Base-by-base conservation (phyloP, 352 stramenopile genomes). In the Phytopythium sindhum region DNA sequence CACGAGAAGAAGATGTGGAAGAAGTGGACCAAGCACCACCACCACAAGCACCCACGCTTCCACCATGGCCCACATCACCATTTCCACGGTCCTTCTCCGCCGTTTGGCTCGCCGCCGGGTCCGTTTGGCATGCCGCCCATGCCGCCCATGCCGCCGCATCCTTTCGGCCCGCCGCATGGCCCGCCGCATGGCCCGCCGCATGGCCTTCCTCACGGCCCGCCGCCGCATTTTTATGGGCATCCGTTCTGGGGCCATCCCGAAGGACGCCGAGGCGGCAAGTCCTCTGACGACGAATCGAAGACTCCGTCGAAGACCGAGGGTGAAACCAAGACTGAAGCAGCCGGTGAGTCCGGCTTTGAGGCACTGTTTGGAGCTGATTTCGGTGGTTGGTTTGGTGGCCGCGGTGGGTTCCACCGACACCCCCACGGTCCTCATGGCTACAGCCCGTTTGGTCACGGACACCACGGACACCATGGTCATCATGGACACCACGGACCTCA, bases 1-100 rank as follows among this genome's bases (percentile, higher is more conserved):
- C 37, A 44, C 53, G 58, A 55, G 33, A 72, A 65, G 48, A 70
- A 68, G 65, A 68, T 69, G 53, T 66, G 54, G 29, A 57, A 66
- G 33, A 67, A 68, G 57, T 60, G 48, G 23, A 15, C 55, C 12
- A 50, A 61, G 35, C 39, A 51, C 39, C 55, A 61, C 24, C 24
- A 44, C 31, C 52, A 60, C 55, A 26, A 35, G 19, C 55, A 61
- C 26, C 55, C 35, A 4, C 55, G 52, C 23, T 59, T 59, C n/a
- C 53, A 59, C 53, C 53, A 47, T n/a, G 53, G 53, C 2, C 53
- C n/a, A 0, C 19, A 21, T 14, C 53, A 41, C 31, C 53, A 47
- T 12, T 59, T 59, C n/a, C 53, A 57, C 24, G 29, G 37, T 26
- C 53, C 33, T 7, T 21, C 31, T 1, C 53, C 53, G 39, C 33